Evolutionary conservation across 1,284 basidiomycete species (phyloP), one percentile per base, ranked within the genome.

Genomic region (Marasmius tenuissimus): DNA sequence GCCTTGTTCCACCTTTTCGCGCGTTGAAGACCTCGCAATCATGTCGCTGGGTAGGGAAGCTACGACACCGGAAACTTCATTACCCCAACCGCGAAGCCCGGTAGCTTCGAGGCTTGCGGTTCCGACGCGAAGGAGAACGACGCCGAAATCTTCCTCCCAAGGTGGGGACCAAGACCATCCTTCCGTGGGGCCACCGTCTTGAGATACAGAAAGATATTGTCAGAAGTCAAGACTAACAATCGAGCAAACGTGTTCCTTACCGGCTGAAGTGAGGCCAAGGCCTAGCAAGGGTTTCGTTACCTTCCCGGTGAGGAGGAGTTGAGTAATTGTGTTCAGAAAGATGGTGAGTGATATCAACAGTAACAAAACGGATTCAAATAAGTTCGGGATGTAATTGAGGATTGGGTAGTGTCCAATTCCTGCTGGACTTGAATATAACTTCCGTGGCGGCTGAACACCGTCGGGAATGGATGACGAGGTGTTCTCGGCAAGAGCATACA

Each of bases 71-170:
- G 83, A 83, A 20, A 91, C 85, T 71, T 92, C 89, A 68, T 92
- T 91, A 1, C 87, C 86, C 68, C 89, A 80, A 1, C 90, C 91
- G 18, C 85, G 81, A 18, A 89, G 79, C 57, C 84, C 85, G 0
- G 89, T 91, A 0, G 87, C 86, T 70, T 92, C 89, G 55, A 92
- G 75, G 68, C 87, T 89, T 2, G 88, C 89, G 0, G 87, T 88
- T 8, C 89, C 88, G 16, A 91, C 76, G 22, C 90, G 83, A 56
- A 91, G 77, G 38, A 92, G 77, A 3, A 87, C 82, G 33, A 91
- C 80, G 3, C 85, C 83, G 72, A 89, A 92, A 70, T 92, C 90
- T 71, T 92, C 90, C 39, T 92, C 88, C 71, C 79, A 81, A 8
- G 78, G 77, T 6, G 76, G 64, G 40, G 66, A 68, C 63, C 65